phyloP scores from a whole-genome alignment of 2,329 filamentous ascomycete species.

The Diaporthe capsici region DNA sequence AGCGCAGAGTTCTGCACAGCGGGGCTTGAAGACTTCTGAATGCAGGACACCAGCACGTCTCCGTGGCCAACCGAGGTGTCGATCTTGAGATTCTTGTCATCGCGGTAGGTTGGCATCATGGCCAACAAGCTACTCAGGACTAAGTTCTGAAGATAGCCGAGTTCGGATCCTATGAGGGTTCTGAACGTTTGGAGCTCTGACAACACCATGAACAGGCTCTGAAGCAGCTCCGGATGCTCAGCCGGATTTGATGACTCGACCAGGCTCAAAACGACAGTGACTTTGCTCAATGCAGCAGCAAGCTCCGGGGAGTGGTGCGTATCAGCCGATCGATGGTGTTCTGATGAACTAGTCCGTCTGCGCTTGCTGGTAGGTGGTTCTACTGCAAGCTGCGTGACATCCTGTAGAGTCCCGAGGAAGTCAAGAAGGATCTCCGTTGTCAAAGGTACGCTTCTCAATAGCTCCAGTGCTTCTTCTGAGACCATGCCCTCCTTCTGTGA shows the following conservation, averaged over 20 bases:
- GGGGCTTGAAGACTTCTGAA: constrained; percentile 90
- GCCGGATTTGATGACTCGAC: constrained; percentile 85
- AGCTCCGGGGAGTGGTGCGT: constrained; percentile 76
- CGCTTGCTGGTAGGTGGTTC: constrained; percentile 83
- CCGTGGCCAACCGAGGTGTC: constrained; percentile 86
- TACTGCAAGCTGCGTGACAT: constrained; percentile 79
- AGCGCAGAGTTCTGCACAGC: constrained; percentile 95
- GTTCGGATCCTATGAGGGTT: constrained; percentile 83
- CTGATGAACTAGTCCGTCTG: constrained; percentile 81
- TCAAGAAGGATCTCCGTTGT: constrained; percentile 79
- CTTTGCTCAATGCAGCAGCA: constrained; percentile 77
- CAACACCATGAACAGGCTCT: constrained; percentile 86
- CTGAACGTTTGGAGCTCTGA: constrained; percentile 89
- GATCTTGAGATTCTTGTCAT: constrained; percentile 72
- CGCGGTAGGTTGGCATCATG: constrained; percentile 84
- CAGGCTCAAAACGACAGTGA: constrained; percentile 90
- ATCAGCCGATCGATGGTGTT: constrained; percentile 71
- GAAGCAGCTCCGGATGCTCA: constrained; percentile 81
- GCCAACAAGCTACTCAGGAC: constrained; percentile 85
- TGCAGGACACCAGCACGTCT: constrained; percentile 93
- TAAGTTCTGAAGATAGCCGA: constrained; percentile 91
- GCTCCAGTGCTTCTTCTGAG: constrained; percentile 75
- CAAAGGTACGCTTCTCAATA: constrained; percentile 80
- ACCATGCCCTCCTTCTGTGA: constrained; percentile 60
- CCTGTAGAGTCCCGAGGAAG: constrained; percentile 82